Conservation (phyloP, 192 early-diverging fungal genomes). For the Funneliformis geosporum region DNA sequence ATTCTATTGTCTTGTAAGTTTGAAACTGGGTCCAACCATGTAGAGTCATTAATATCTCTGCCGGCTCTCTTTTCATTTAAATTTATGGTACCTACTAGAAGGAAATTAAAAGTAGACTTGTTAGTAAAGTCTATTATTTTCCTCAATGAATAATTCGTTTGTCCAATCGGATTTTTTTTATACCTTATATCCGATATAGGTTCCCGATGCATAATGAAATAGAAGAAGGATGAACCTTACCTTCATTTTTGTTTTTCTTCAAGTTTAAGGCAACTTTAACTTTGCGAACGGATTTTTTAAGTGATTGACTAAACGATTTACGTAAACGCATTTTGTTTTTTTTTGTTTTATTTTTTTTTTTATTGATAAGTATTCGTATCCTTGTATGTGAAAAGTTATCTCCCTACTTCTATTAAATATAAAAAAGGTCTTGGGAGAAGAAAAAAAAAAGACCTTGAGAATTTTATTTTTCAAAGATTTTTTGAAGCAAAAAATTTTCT, state of each 20-base stretch:
- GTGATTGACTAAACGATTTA: not conserved
- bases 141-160: too few species aligned
- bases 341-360: too few species aligned
- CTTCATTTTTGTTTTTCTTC: not conserved
- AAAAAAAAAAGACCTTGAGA: not conserved
- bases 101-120: not conserved
- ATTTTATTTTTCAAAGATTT: not conserved
- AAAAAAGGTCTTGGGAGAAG: too few species aligned
- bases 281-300: not conserved
- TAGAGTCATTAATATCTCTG: not conserved
- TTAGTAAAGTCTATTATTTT: not conserved
- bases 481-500: not conserved
- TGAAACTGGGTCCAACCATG: not conserved
- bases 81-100: not conserved
- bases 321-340: not conserved
- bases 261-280: not conserved
- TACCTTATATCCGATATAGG: not conserved
- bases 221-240: not conserved
- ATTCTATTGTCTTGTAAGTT: not conserved
- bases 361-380: not conserved
- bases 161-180: too few species aligned
- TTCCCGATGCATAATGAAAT: not conserved
- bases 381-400: too few species aligned
- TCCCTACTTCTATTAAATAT: too few species aligned
- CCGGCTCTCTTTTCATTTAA: not conserved